phyloP scores from a whole-genome alignment of 257 asterid species.

The Apocynum venetum region DNA sequence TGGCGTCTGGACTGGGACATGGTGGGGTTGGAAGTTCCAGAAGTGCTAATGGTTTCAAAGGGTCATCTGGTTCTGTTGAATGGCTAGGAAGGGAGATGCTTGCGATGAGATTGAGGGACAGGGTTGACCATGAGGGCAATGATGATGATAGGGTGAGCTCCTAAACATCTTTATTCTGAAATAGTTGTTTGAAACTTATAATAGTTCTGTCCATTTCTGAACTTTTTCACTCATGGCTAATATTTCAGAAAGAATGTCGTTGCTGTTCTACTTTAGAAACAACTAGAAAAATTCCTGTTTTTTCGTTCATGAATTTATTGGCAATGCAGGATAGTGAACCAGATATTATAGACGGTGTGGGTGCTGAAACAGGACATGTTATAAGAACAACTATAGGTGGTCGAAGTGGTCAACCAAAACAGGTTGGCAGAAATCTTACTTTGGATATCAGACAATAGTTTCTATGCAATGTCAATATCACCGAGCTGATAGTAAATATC shows the following conservation, averaged over 20 bases:
- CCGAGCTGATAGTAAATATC: slow-evolving; percentile 12
- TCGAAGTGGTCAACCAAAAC: slow-evolving; percentile 88
- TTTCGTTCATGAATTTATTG: neutral
- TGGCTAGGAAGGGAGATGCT: slow-evolving; percentile 97
- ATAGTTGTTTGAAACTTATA: slow-evolving; percentile 2
- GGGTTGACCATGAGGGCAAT: slow-evolving; percentile 59
- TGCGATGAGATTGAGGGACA: slow-evolving; percentile 87
- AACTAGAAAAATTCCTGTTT: neutral
- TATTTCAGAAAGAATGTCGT: neutral
- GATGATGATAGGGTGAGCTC: slow-evolving; percentile 78
- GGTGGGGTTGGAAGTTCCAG: slow-evolving; percentile 53
- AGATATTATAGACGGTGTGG: slow-evolving; percentile 86
- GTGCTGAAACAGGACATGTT: slow-evolving; percentile 93
- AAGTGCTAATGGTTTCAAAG: slow-evolving; percentile 45
- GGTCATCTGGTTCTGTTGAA: slow-evolving; percentile 91
- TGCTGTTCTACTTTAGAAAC: neutral
- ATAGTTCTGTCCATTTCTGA: neutral
- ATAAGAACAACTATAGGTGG: slow-evolving; percentile 85
- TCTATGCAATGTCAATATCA: slow-evolving; percentile 23
- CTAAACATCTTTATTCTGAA: slow-evolving; percentile 6
- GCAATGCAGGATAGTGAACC: slow-evolving; percentile 92
- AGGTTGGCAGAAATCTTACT: slow-evolving; percentile 45
- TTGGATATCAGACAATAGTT: slow-evolving; percentile 15
- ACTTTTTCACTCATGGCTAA: neutral
- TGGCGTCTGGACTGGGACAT: slow-evolving; percentile 46